A percentile compares a stretch with the other conserved stretches of the same genome.
Evolutionary conservation across 805 yeast genomes (phyloP).

Genomic region (Sugiyamaella qingdaonensis): DNA sequence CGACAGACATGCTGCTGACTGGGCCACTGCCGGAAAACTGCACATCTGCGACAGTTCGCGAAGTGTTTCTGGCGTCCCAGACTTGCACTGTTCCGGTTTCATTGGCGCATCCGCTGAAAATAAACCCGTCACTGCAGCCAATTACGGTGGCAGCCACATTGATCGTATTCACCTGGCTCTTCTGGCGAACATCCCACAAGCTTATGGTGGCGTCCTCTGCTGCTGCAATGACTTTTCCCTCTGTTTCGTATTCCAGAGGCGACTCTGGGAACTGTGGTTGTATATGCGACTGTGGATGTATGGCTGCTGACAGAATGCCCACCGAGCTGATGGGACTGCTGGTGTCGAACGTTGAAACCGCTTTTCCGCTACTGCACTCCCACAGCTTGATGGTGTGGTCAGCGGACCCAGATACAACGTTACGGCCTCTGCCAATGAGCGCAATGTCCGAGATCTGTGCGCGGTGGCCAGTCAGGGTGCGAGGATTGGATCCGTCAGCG

Average conservation of each 20-base stretch:
- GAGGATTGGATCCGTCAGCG: slow-evolving; percentile 42
- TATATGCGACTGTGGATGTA: neutral
- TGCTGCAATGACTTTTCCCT: slow-evolving; percentile 33
- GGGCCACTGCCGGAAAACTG: neutral
- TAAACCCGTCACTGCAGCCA: neutral
- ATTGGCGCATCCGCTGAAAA: slow-evolving; percentile 3
- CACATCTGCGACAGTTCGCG: neutral
- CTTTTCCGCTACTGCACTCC: slow-evolving; percentile 61
- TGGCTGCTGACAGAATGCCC: neutral
- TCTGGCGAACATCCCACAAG: slow-evolving; percentile 12
- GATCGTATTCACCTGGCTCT: neutral
- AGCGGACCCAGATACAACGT: slow-evolving; percentile 50
- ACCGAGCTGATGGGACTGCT: slow-evolving; percentile 26
- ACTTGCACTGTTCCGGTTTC: slow-evolving; percentile 3
- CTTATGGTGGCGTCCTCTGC: slow-evolving; percentile 36
- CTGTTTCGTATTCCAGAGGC: slow-evolving; percentile 46
- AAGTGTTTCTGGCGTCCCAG: slow-evolving; percentile 9
- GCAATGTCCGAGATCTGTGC: slow-evolving; percentile 45
- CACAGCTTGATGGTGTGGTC: slow-evolving; percentile 58
- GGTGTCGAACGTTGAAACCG: slow-evolving; percentile 41
- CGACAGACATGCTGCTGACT: slow-evolving; percentile 1
- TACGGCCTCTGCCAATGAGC: slow-evolving; percentile 62
- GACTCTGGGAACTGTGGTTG: neutral
- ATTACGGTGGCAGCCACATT: neutral
- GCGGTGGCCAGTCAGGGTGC: slow-evolving; percentile 51